A percentile compares a stretch with the other conserved stretches of the same genome.
phyloP scores from a whole-genome alignment of 2,329 filamentous ascomycete genomes.

The Nakataea oryzae region DNA sequence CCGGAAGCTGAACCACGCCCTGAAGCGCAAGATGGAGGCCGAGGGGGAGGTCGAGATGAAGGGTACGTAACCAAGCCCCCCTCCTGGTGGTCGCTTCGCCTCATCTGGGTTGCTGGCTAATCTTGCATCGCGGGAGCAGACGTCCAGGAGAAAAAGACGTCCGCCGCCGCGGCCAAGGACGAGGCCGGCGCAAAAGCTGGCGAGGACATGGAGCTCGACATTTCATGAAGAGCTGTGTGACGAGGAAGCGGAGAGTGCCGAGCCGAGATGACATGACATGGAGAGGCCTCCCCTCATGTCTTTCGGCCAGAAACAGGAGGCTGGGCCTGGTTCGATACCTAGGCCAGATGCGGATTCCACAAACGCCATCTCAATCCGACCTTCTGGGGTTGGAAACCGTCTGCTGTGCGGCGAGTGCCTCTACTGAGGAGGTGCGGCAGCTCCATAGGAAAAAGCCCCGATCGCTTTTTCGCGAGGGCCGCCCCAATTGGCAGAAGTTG shows the following conservation, averaged over 20 bases:
- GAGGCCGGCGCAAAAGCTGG: not conserved
- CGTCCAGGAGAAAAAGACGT: not conserved
- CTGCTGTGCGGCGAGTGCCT: not conserved
- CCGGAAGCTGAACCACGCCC: conserved; percentile 38
- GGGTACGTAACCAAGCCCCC: too few relatives aligned
- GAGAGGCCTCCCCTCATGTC: not conserved
- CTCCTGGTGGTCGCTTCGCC: not conserved
- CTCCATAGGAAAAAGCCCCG: not conserved
- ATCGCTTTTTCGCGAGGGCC: too few relatives aligned
- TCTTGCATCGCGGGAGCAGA: not conserved
- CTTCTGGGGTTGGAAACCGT: not conserved
- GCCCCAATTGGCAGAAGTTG: not conserved
- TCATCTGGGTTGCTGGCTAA: not conserved
- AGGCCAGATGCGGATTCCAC: not conserved
- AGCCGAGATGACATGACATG: not conserved
- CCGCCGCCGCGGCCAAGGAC: not conserved
- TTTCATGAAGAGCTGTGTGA: not conserved
- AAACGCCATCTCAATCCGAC: too few relatives aligned
- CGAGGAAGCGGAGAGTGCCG: not conserved
- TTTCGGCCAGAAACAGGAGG: not conserved
- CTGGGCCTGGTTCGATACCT: not conserved
- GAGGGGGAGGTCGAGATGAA: conserved; percentile 31
- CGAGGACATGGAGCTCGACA: conserved; percentile 4
- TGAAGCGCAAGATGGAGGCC: conserved; percentile 39
- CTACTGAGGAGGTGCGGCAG: not conserved